phyloP scores from a whole-genome alignment of 257 asterid genomes.

The Striga asiatica region DNA sequence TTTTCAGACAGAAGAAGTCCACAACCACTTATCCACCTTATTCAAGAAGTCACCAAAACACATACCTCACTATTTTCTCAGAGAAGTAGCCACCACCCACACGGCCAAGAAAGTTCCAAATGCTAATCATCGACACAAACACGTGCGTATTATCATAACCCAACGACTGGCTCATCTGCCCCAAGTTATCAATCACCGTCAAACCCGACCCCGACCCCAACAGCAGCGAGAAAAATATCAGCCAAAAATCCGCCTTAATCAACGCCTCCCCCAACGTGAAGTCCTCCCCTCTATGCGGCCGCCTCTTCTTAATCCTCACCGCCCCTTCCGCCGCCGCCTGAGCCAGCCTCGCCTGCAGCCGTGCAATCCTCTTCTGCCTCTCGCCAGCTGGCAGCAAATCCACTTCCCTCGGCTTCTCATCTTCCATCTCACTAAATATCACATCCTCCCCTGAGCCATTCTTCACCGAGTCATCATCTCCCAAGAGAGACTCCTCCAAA shows the following conservation, averaged over 20 bases:
- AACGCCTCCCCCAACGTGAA: constrained; percentile 42
- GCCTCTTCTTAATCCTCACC: constrained; percentile 33
- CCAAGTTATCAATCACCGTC: constrained; percentile 51
- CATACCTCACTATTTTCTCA: constrained; percentile 42
- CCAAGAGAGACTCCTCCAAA: constrained; percentile 29
- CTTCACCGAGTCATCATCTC: constrained; percentile 17
- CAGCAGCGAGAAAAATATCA: constrained; percentile 40
- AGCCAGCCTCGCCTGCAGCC: constrained; percentile 37
- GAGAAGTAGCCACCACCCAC: constrained; percentile 51
- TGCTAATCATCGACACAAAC: constrained; percentile 52
- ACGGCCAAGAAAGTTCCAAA: constrained; percentile 53
- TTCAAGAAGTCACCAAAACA: not conserved
- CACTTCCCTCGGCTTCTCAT: constrained; percentile 37
- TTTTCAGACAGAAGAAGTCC: no score
- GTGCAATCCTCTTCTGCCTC: constrained; percentile 42
- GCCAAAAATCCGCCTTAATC: constrained; percentile 46
- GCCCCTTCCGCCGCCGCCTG: constrained; percentile 67
- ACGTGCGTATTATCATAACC: constrained; percentile 37
- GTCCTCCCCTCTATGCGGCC: constrained; percentile 56
- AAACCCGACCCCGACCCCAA: constrained; percentile 53
- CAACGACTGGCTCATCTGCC: constrained; percentile 46
- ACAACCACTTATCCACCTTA: no score
- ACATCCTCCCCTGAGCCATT: constrained; percentile 27
- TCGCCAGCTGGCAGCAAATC: constrained; percentile 38
- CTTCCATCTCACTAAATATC: constrained; percentile 43